Percentiles rank a stretch among this genome's conserved stretches.
Evolutionary conservation across 176 grass and related monocot genomes (phyloP).

Genomic region (Carex parvula): DNA sequence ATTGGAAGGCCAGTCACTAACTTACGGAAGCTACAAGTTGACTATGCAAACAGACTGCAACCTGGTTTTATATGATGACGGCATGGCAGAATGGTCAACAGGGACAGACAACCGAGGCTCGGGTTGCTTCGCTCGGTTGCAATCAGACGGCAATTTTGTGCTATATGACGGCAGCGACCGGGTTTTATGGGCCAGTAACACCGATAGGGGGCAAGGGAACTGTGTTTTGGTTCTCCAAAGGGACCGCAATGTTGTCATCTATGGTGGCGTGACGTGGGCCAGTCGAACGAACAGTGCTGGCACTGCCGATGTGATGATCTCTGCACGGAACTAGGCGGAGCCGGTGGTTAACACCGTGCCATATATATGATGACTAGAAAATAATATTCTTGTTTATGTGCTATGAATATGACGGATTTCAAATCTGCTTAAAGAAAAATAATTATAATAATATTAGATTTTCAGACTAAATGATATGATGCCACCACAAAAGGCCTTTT

Average conservation of each 20-base stretch:
- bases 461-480: too few relatives aligned
- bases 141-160: conserved; percentile 26
- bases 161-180: conserved; percentile 1
- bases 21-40: not conserved
- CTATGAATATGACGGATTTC: too few relatives aligned
- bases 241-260: conserved; percentile 30
- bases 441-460: too few relatives aligned
- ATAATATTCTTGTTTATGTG: not conserved
- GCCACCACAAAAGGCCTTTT: too few relatives aligned
- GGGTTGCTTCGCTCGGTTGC: conserved; percentile 14
- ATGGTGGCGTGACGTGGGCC: conserved; percentile 10
- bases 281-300: not conserved
- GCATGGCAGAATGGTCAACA: not conserved
- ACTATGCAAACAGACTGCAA: conserved; percentile 39
- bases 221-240: conserved; percentile 26
- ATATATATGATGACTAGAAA: not conserved
- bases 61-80: conserved; percentile 25
- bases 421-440: too few relatives aligned
- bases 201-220: not conserved
- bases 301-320: conserved; percentile 5
- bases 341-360: not conserved
- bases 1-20: not conserved
- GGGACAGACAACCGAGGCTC: not conserved
- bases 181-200: conserved; percentile 25
- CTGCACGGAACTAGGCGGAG: not conserved